Conservation (phyloP, 345 rosid species). For the Crucihimalaya himalaica region DNA sequence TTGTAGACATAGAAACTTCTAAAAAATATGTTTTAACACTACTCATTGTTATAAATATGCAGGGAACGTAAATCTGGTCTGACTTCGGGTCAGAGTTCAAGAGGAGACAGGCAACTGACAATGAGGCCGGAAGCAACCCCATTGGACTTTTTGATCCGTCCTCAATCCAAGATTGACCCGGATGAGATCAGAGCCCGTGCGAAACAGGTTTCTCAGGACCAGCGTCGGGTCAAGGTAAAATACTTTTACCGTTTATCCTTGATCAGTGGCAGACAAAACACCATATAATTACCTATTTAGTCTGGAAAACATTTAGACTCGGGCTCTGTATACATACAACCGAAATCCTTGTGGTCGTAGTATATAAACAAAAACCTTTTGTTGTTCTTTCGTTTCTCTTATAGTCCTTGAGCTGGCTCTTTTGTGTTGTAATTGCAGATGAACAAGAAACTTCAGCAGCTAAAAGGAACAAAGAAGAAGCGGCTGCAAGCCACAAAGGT, state of each 20-base stretch:
- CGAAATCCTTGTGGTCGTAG: background rate
- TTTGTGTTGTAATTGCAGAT: slow-evolving; percentile 52
- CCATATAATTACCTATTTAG: background rate
- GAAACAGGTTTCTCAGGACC: slow-evolving; percentile 80
- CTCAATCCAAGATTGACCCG: slow-evolving; percentile 94
- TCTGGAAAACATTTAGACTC: background rate
- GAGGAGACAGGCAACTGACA: slow-evolving; percentile 69
- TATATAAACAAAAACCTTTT: slow-evolving; percentile 1
- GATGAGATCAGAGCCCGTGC: slow-evolving; percentile 86
- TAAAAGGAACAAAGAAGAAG: slow-evolving; percentile 95
- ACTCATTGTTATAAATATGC: slow-evolving; percentile 29
- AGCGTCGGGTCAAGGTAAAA: slow-evolving; percentile 85
- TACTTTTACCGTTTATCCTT: background rate
- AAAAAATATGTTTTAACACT: background rate
- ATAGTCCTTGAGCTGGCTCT: background rate
- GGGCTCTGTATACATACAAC: background rate
- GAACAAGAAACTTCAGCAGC: slow-evolving; percentile 95
- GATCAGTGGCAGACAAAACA: background rate
- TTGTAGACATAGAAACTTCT: background rate
- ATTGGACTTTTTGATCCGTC: slow-evolving; percentile 88
- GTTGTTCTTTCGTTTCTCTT: background rate
- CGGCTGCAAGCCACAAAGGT: slow-evolving; percentile 85
- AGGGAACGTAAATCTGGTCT: slow-evolving; percentile 75
- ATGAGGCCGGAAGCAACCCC: slow-evolving; percentile 97
- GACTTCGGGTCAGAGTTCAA: slow-evolving; percentile 62